Evolutionary conservation across 306 rosid genomes (phyloP), one percentile per base, ranked within the genome.

Genomic region (Vicia villosa): DNA sequence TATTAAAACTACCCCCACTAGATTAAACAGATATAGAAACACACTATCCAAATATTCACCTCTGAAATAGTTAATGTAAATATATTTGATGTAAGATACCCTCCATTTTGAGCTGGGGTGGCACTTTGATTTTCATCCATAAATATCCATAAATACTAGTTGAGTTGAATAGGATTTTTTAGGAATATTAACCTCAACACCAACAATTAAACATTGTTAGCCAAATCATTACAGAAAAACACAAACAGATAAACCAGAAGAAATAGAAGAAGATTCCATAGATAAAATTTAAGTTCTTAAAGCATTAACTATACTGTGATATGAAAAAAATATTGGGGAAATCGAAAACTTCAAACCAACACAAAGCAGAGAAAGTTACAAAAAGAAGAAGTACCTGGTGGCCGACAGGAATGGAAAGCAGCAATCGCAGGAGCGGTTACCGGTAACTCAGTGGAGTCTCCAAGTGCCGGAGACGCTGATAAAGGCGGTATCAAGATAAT

Each of bases 121-220:
- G 56, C 16, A 45, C 72, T 80, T 58, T 69, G 80, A 6, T 65
- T 56, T 8, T 66, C 87, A 66, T 83, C 86, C 68, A 68, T 52
- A n/a, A n/a, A n/a, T n/a, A n/a, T n/a, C n/a, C n/a, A n/a, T n/a
- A 41, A 71, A 70, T 65, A 81, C 66, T 40, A 88, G 72, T 50
- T 85, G 85, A 77, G 92, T 94, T 24, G 73, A 66, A 76, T 88
- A 83, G 2, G 96, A 80, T 61, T 87, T 91, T 45, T 80, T 78
- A 15, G 70, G 69, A 57, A 73, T 58, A 20, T 73, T 80, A 49
- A 86, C 84, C 87, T 86, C 99, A 37, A 89, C 88, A 89, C 96
- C 95, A 85, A 89, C 92, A 91, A 91, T 77, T 82, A 97, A 94
- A 86, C 99, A 97, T 96, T 94, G 99, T 87, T 84, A 91, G 91